Evolutionary conservation across 345 rosid genomes (phyloP), one percentile per base, ranked within the genome.

Genomic region (Syzygium aqueum): DNA sequence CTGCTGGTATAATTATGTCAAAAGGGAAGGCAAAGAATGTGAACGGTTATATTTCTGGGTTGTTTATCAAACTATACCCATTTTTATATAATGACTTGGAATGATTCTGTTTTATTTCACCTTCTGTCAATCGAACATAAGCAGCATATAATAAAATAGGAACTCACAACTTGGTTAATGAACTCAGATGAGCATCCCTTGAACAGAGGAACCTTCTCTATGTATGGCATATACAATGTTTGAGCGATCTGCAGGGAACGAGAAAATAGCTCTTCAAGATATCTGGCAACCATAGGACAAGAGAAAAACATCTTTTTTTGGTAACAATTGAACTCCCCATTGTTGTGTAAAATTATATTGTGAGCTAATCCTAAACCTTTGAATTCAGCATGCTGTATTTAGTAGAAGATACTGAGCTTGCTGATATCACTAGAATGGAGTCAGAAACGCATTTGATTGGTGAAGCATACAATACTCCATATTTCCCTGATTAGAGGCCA

Each of bases 141-240:
- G 80, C 80, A 33, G 46, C 46, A 84, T 84, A 53, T 33, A 51
- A 84, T 53, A 11, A 33, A 73, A 82, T 49, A 53, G 86, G 59
- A 65, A 91, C 98, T 93, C 90, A 95, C 99, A 67, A 97, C 95
- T 90, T 97, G 99, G 87, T 93, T 95, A 33, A 97, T 93, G 83
- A 97, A 95, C 91, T 96, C 99, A 2, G 93, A 84, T 22, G 99
- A 96, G 88, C 99, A 97, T 85, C 91, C 98, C 87, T 89, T 91
- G 84, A 97, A 94, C 59, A 97, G 94, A 53, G 93, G 67, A 83
- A 95, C 90, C 73, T 93, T 91, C 89, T 94, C 90, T 61, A 96
- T 90, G 86, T 86, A 95, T 46, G 94, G 93, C 92, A 92, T 43
- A 87, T 94, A 97, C 83, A 97, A 91, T 15, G 87, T 86, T 85